Evolutionary conservation across 139 green algal species (phyloP).

Genomic region (Chlamydomonas eustigma): DNA sequence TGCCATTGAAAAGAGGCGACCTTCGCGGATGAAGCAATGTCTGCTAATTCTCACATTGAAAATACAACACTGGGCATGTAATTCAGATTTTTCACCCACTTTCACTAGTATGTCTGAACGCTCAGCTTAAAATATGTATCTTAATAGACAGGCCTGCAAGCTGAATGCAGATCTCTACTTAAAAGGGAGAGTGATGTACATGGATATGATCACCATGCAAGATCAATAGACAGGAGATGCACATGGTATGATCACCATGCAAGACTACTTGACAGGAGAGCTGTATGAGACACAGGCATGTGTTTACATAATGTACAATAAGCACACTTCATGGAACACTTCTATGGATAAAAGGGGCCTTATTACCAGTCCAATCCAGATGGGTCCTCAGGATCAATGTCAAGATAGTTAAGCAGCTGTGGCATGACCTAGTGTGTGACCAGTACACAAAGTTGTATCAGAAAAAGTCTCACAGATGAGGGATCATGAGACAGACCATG

Average conservation of each 20-base stretch:
- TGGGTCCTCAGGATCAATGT: slow-evolving; percentile 49
- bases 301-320: neutral
- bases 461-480: too few species aligned
- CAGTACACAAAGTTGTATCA: too few species aligned
- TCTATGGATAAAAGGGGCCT: neutral
- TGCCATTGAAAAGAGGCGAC: neutral
- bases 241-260: neutral
- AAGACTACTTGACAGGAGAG: neutral
- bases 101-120: neutral
- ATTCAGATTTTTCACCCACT: neutral
- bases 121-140: neutral
- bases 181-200: too few species aligned
- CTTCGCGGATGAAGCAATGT: neutral
- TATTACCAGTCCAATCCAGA: slow-evolving; percentile 62
- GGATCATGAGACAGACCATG: too few species aligned
- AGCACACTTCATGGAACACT: neutral
- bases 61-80: neutral
- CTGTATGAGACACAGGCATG: too few species aligned
- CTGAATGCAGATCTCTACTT: too few species aligned
- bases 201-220: too few species aligned
- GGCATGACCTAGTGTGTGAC: slow-evolving; percentile 62
- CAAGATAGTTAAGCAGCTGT: slow-evolving; percentile 69
- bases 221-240: too few species aligned
- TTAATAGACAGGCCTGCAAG: too few species aligned
- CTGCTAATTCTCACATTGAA: neutral